Evolutionary conservation across 768 basidiomycete species (phyloP), one percentile per base, ranked within the genome.

Genomic region (Vararia minispora): DNA sequence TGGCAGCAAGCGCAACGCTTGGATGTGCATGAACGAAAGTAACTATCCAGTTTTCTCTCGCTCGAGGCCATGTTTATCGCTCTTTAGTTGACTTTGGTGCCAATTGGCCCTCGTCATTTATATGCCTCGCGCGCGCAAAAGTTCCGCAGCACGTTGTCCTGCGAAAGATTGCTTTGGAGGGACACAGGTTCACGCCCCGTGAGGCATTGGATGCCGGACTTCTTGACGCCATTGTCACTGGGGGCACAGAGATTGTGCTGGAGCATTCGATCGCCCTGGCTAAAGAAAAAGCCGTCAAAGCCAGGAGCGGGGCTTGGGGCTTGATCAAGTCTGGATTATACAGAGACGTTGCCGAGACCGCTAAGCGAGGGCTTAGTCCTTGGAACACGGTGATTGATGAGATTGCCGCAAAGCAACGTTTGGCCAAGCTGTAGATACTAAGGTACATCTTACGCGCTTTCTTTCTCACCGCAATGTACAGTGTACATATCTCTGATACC

Each of bases 21-120:
- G 88, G 82, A 59, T 86, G 36, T 86, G 79, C 55, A 94, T 95
- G 90, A 97, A 94, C 53, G 91, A 94, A 64, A 82, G 46, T 11
- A 12, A 13, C 22, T 25, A 12, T 20, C 31, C 17, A n/a, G n/a
- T 18, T 20, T 18, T 13, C 18, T 20, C 4, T 20, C 32, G n/a
- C n/a, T 18, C 85, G 39, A 36, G 53, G 52, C 30, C 14, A 14
- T 14, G 14, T 22, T 29, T 40, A 22, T 16, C 18, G 29, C 12
- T 37, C 13, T 24, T 24, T 39, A 85, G 80, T 90, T 29, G 77
- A 81, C 52, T 90, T 92, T 49, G 87, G 86, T 35, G 86, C 88
- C 7, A 64, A 74, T 0, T 78, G 84, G 67, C 89, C 90, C 0
- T 63, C 72, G 33, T 79, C 79, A 0, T 76, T 92, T 49, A 63